Evolutionary conservation across 768 basidiomycete species (phyloP), one percentile per base, ranked within the genome.

Genomic region (Naematelia aurantialba): DNA sequence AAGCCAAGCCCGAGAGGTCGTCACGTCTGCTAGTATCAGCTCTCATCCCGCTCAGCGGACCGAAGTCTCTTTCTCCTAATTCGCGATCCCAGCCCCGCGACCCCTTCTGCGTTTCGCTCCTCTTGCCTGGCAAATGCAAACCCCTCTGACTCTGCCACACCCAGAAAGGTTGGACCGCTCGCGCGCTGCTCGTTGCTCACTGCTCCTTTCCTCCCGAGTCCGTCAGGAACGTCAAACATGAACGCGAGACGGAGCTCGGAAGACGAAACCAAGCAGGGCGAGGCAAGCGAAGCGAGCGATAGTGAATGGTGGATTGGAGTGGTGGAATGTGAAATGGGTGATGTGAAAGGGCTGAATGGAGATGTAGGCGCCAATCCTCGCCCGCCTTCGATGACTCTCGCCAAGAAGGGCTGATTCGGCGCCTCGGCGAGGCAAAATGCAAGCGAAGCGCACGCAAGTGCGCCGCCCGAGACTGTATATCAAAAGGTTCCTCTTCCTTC

Each of bases 311-410:
- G 8, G 34, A 17, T 8, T 39, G 34, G 34, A 39, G 8, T 19
- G 26, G 42, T 50, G 44, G 49, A 31, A 17, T 26, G 19, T n/a
- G n/a, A n/a, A n/a, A n/a, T n/a, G n/a, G n/a, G n/a, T n/a, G n/a
- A n/a, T n/a, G n/a, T n/a, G n/a, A n/a, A n/a, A n/a, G n/a, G n/a
- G n/a, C n/a, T n/a, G n/a, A 22, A 30, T 29, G 27, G 26, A 29
- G 30, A 39, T 66, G 25, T 66, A 26, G 14, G 61, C 68, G 55
- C 65, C 65, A 66, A 69, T 69, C 68, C 68, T 69, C 68, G 62
- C 52, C 42, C 45, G 47, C 45, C 46, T 48, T 52, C 62, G 49
- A 51, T 51, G 27, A 25, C 55, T 26, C 60, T 60, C 54, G 30
- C 44, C 34, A 25, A 44, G 49, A 44, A 55, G 55, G 59, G 60